A percentile compares a stretch with the other conserved stretches of the same genome.
These are phyloP conservation scores for Calycina herbarum DNA, from an alignment of 2,329 filamentous ascomycete species.

Conservation along the genomic window DNA sequence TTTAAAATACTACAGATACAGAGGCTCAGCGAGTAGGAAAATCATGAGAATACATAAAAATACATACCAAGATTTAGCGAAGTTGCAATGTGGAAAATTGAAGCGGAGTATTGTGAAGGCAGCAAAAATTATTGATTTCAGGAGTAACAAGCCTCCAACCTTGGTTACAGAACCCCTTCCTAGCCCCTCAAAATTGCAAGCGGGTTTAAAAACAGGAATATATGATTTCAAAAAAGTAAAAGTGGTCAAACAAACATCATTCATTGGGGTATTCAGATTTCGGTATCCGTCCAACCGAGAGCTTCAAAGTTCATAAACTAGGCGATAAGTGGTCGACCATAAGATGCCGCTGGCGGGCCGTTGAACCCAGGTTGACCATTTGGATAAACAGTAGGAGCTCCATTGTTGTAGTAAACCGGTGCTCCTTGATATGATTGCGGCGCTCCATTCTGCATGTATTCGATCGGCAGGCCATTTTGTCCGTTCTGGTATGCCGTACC, in stretches of 20 bases:
- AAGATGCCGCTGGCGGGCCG: neutral
- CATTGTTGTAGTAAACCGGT: slow-evolving; percentile 2
- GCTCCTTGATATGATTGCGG: neutral
- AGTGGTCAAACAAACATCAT: neutral
- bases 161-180: no score
- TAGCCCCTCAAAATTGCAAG: no score
- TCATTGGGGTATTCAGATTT: neutral
- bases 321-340: neutral
- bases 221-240: no score
- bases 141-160: no score
- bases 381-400: neutral
- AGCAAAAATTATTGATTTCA: no score
- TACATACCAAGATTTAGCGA: no score
- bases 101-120: no score
- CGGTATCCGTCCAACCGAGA: neutral
- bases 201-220: no score
- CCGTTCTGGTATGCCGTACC: neutral
- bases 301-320: neutral
- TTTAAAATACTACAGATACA: no score
- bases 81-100: no score
- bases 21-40: no score
- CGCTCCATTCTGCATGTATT: slow-evolving; percentile 1
- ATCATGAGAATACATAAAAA: no score
- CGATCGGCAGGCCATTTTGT: neutral
- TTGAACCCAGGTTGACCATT: neutral